phyloP scores from a whole-genome alignment of 345 rosid species.

The Brassica carinata region DNA sequence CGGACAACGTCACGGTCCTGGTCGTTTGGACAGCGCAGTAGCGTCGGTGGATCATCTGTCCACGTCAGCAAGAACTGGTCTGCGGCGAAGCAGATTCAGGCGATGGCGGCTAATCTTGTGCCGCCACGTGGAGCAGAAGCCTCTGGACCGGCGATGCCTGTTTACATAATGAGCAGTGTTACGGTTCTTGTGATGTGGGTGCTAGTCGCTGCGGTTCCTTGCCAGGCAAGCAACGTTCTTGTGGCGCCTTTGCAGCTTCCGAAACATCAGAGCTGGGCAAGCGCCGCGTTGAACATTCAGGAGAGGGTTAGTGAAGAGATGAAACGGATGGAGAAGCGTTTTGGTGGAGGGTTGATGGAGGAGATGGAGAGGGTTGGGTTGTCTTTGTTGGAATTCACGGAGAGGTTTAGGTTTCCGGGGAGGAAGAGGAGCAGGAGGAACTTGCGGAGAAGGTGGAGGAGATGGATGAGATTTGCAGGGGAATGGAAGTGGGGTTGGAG shows the following conservation, averaged over 20 bases:
- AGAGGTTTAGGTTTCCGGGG: constrained; percentile 68
- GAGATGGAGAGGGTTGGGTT: constrained; percentile 80
- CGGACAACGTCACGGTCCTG: constrained; percentile 66
- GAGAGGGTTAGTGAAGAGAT: constrained; percentile 89
- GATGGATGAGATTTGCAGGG: constrained; percentile 64
- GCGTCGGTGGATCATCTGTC: constrained; percentile 43
- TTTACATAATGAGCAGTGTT: constrained; percentile 66
- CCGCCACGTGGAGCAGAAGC: constrained; percentile 76
- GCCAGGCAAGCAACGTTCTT: constrained; percentile 72
- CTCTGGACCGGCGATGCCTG: constrained; percentile 52
- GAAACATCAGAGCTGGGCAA: constrained; percentile 76
- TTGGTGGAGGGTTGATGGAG: constrained; percentile 52
- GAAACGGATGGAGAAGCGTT: constrained; percentile 89
- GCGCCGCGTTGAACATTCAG: constrained; percentile 53
- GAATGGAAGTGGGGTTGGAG: constrained; percentile 77
- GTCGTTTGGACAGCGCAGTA: constrained; percentile 77
- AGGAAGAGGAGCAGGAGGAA: constrained; percentile 49
- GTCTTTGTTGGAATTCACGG: constrained; percentile 62
- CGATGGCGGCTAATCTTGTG: constrained; percentile 61
- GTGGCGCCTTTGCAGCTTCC: constrained; percentile 63
- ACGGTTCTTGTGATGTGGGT: constrained; percentile 75
- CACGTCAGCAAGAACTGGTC: constrained; percentile 86
- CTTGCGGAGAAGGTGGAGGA: constrained; percentile 59
- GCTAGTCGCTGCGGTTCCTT: constrained; percentile 78
- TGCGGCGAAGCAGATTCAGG: constrained; percentile 86